Percentiles rank a stretch among this genome's conserved stretches.
These are phyloP conservation scores for Dittrichia graveolens DNA, from an alignment of 129 eudicot genomes.

Conservation along the genomic window DNA sequence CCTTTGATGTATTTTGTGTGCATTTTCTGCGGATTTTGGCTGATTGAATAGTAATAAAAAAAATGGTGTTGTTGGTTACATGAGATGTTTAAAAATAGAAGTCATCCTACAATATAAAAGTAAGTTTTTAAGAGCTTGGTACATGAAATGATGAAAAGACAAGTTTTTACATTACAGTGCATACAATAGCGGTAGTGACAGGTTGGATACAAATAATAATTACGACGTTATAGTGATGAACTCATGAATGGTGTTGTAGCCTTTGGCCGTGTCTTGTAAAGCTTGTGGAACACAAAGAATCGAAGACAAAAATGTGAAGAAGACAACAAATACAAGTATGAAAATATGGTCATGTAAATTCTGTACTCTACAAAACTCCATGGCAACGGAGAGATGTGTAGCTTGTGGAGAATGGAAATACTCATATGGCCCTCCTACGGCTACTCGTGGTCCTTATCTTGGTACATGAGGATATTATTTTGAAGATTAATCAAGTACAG, in stretches of 20 bases:
- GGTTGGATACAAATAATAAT: no score
- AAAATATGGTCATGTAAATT: slow-evolving; percentile 83
- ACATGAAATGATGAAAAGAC: no score
- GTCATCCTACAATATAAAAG: no score
- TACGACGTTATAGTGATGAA: no score
- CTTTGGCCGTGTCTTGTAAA: slow-evolving; percentile 60
- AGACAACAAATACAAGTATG: slow-evolving; percentile 23
- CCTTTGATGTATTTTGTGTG: no score
- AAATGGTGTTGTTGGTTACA: no score
- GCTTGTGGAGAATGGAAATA: slow-evolving; percentile 95
- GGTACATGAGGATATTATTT: slow-evolving; percentile 46
- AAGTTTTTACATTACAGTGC: no score
- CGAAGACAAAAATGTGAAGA: slow-evolving; percentile 27
- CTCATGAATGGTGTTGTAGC: slow-evolving; percentile 37
- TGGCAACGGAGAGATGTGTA: slow-evolving; percentile 50
- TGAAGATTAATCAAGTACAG: neutral
- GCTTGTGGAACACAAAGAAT: slow-evolving; percentile 65
- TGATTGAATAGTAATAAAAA: no score
- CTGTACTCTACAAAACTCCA: slow-evolving; percentile 62
- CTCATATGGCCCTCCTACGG: slow-evolving; percentile 69
- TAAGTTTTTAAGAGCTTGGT: no score
- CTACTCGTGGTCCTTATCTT: slow-evolving; percentile 44
- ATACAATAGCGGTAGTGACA: no score
- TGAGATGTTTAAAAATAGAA: no score
- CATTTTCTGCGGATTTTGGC: no score